Evolutionary conservation across 306 rosid species (phyloP).

Genomic region (Quercus dentata): DNA sequence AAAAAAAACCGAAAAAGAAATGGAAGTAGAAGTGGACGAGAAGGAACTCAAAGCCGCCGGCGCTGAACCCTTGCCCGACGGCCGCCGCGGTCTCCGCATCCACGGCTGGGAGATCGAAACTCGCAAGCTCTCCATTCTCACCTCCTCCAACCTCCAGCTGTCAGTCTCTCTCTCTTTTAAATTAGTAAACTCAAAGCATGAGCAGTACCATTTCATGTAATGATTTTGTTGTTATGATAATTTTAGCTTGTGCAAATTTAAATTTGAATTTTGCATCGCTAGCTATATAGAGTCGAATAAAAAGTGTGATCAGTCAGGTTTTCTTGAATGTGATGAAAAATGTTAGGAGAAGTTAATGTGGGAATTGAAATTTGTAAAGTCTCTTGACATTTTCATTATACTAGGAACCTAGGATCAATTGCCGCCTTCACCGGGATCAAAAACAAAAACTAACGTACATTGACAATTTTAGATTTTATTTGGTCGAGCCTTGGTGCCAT

Average conservation of each 20-base stretch:
- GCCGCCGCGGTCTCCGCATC: slow-evolving; percentile 66
- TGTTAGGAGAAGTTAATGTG: neutral
- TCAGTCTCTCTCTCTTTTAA: slow-evolving; percentile 6
- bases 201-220: neutral
- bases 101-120: slow-evolving; percentile 90
- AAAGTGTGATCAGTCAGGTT: neutral
- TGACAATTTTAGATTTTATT: no score
- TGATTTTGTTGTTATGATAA: neutral
- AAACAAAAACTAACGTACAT: no score
- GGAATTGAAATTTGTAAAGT: neutral
- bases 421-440: no score
- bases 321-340: neutral
- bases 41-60: slow-evolving; percentile 86
- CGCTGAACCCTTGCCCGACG: slow-evolving; percentile 58
- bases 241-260: neutral
- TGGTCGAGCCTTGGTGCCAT: no score
- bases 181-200: no score
- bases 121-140: slow-evolving; percentile 64
- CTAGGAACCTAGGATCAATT: no score
- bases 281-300: neutral
- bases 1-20: neutral
- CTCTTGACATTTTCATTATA: neutral
- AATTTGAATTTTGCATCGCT: neutral
- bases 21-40: slow-evolving; percentile 72
- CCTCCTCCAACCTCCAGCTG: slow-evolving; percentile 57